Evolutionary conservation across 2,329 filamentous ascomycete genomes (phyloP).

Genomic region (Fusarium musae): DNA sequence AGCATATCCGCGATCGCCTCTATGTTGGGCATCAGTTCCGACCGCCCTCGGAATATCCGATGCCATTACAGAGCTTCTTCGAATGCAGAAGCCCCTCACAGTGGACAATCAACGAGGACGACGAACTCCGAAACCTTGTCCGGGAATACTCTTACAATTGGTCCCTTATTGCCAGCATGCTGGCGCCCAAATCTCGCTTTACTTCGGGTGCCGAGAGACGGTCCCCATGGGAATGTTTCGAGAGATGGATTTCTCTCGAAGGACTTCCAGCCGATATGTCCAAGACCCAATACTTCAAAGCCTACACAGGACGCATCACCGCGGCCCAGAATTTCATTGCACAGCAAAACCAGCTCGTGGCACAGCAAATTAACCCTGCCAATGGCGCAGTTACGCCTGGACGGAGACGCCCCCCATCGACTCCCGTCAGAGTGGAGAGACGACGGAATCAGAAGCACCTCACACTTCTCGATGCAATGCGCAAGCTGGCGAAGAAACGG

Average conservation of each 20-base stretch:
- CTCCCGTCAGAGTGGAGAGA: conserved; percentile 86
- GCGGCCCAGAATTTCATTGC: conserved; percentile 65
- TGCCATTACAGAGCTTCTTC: conserved; percentile 92
- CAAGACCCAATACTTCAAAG: conserved; percentile 93
- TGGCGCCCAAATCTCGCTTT: conserved; percentile 79
- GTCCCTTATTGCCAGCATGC: conserved; percentile 88
- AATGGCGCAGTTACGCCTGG: conserved; percentile 51
- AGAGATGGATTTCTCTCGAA: conserved; percentile 93
- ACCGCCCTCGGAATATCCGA: conserved; percentile 88
- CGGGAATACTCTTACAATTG: conserved; percentile 97
- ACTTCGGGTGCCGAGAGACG: conserved; percentile 88
- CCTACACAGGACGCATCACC: conserved; percentile 71
- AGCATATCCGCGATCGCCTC: conserved; percentile 86
- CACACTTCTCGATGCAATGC: conserved; percentile 91
- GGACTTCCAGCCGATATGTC: conserved; percentile 92
- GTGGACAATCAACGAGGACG: conserved; percentile 91
- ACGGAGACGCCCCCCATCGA: conserved; percentile 74
- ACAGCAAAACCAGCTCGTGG: conserved; percentile 63
- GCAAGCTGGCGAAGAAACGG: conserved; percentile 93
- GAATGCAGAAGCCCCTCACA: conserved; percentile 88
- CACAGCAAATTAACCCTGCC: conserved; percentile 61
- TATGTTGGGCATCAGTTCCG: conserved; percentile 93
- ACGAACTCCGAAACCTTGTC: conserved; percentile 85
- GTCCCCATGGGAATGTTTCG: conserved; percentile 98
- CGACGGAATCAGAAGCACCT: conserved; percentile 88